Percentiles rank a stretch among this genome's conserved stretches.
These are phyloP conservation scores for Candida schatavii DNA, from an alignment of 805 yeast species.

Conservation along the genomic window DNA sequence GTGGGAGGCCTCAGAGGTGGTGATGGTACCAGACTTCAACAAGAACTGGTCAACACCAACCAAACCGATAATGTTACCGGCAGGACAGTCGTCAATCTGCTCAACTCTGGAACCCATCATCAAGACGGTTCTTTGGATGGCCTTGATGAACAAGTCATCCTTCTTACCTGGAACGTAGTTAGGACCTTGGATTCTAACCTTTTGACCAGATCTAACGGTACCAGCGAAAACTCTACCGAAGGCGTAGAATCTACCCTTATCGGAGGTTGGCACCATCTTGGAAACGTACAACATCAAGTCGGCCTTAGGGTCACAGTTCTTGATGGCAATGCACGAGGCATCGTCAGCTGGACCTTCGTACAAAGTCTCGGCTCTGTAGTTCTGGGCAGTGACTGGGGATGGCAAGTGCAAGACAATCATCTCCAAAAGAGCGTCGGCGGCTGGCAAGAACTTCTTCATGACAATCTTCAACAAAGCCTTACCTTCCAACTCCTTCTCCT, in stretches of 20 bases:
- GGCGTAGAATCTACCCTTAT: slow-evolving; percentile 99
- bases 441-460: slow-evolving; percentile 99
- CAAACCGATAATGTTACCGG: slow-evolving; percentile 99
- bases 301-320: slow-evolving; percentile 97
- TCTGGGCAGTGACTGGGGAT: slow-evolving; percentile 99
- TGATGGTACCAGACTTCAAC: slow-evolving; percentile 98
- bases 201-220: slow-evolving; percentile 98
- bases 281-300: slow-evolving; percentile 99
- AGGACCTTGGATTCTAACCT: slow-evolving; percentile 99
- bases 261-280: slow-evolving; percentile 99
- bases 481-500: slow-evolving; percentile 98
- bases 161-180: slow-evolving; percentile 98
- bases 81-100: slow-evolving; percentile 99
- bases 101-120: slow-evolving; percentile 99
- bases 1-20: slow-evolving; percentile 96
- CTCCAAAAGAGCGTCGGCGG: slow-evolving; percentile 98
- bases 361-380: slow-evolving; percentile 97
- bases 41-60: slow-evolving; percentile 99
- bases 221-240: slow-evolving; percentile 99
- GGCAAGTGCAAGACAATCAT: slow-evolving; percentile 98
- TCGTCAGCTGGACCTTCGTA: slow-evolving; percentile 99
- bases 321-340: slow-evolving; percentile 85
- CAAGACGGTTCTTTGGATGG: slow-evolving; percentile 97
- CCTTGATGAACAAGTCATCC: slow-evolving; percentile 95
- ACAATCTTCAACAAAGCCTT: slow-evolving; percentile 97